phyloP scores from a whole-genome alignment of 331 rosid species.

The Cucumis variabilis region DNA sequence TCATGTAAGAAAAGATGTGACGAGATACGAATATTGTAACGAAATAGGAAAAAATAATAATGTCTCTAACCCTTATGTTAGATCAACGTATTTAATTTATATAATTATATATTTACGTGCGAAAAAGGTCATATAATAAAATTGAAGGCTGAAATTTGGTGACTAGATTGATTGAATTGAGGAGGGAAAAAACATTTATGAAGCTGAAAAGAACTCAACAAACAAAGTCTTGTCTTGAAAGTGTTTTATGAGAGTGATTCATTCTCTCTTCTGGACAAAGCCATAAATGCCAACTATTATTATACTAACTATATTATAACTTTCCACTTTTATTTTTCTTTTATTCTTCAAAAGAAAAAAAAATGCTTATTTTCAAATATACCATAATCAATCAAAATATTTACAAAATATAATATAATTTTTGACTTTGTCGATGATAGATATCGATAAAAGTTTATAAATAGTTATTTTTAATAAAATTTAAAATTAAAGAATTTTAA shows the following conservation, averaged over 20 bases:
- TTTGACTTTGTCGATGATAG: too few species aligned
- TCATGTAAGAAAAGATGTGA: not conserved
- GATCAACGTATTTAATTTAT: not conserved
- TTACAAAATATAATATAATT: too few species aligned
- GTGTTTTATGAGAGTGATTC: constrained; percentile 24
- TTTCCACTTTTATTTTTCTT: not conserved
- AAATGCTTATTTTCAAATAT: too few species aligned
- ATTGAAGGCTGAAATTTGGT: constrained; percentile 31
- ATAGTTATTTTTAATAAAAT: too few species aligned
- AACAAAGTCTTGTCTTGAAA: constrained; percentile 29
- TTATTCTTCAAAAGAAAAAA: not conserved
- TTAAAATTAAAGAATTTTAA: too few species aligned
- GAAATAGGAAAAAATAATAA: not conserved
- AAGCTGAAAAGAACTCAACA: constrained; percentile 20
- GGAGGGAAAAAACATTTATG: not conserved
- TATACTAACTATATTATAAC: not conserved
- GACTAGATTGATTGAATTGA: constrained; percentile 25
- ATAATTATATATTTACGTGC: constrained; percentile 16
- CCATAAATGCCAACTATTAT: constrained; percentile 22
- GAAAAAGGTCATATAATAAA: constrained; percentile 23
- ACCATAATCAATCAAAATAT: too few species aligned
- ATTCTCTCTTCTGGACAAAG: constrained; percentile 26
- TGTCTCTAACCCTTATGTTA: not conserved
- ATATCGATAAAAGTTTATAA: too few species aligned
- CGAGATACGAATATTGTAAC: not conserved